Evolutionary conservation across 768 basidiomycete genomes (phyloP), one percentile per base, ranked within the genome.

Genomic region (Hygrocybe coccinea): DNA sequence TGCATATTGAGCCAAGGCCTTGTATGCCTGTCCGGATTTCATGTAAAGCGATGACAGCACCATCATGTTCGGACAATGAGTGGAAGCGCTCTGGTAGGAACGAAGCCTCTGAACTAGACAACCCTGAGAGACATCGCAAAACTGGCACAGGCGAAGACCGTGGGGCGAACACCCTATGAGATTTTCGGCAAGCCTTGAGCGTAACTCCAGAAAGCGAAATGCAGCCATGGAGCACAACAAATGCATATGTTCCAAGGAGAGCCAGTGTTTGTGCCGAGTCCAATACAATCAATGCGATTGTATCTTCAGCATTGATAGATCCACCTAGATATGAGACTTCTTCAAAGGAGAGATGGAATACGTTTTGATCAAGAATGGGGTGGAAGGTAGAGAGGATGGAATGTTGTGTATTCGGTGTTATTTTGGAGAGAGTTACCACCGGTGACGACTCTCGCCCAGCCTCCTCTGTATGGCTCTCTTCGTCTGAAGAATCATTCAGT

Each of bases 81-180:
- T 19, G 29, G 15, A 56, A 35, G 34, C 50, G 37, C 17, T 37
- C 10, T 24, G 50, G 39, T 15, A 52, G 36, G 17, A 33, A 14
- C n/a, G 50, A 51, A 21, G 24, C 14, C 17, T 2, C 10, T 17
- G 22, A 22, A 24, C 33, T 14, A 22, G 34, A 15, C 24, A 10
- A 56, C 11, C 59, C 29, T 12, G 57, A 38, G 15, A 58, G 15
- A 50, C 64, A 68, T 50, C 67, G 65, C 19, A 73, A 79, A 57
- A 69, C 65, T 0, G 91, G 89, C 5, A 94, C 65, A 0, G 91
- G 89, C n/a, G 89, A 82, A 0, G 85, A 89, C 2, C 82, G 77
- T 0, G 93, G 91, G 0, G 91, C 87, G 64, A 83, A 95, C 24
- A 95, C 73, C 11, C 69, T 70, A 60, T 91, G 75, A 5, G 61